Base-by-base conservation (phyloP, 257 asterid genomes). In the Solanum boliviense region DNA sequence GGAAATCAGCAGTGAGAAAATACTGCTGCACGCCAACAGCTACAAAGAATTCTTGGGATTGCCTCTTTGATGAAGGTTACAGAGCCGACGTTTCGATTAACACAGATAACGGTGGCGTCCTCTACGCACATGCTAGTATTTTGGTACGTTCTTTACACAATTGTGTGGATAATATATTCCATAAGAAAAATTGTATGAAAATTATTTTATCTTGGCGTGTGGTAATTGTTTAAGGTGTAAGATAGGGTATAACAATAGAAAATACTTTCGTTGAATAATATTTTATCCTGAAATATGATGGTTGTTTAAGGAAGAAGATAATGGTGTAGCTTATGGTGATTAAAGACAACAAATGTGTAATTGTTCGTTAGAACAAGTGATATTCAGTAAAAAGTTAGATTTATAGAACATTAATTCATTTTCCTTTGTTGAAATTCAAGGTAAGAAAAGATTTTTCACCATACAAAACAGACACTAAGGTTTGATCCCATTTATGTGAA, bases 1-100 rank as follows among this genome's bases (percentile, higher is more conserved):
- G 81, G 23, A 87, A 90, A 88, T 86, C 90, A 46, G 68, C 58
- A 38, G 60, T 83, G 84, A 87, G 89, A 81, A 90, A 87, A 41
- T 41, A 72, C 70, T 84, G 94, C 60, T 84, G 91, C 85, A 67
- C 86, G 9, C 91, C 92, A 38, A 84, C 79, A 44, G 88, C 91
- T 6, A 88, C 87, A 87, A 93, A 90, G 58, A 86, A 71, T 68
- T 60, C 92, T 0, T 86, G 89, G 92, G 98, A 97, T 67, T 94
- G 93, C 86, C 96, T 97, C 85, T 95, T 97, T 35, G 97, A 94
- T 62, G 96, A 95, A 90, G 98, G 90, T 84, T 94, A 94, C 68
- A 88, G 98, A 89, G 98, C 99, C 11, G 98, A 95, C 88, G 96
- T 96, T 72, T 88, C 91, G 1, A 91, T 96, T 71, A 85, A 75